These are phyloP conservation scores for Monosporascus sp. DNA, from an alignment of 2,329 filamentous ascomycete species.

Conservation along the genomic window DNA sequence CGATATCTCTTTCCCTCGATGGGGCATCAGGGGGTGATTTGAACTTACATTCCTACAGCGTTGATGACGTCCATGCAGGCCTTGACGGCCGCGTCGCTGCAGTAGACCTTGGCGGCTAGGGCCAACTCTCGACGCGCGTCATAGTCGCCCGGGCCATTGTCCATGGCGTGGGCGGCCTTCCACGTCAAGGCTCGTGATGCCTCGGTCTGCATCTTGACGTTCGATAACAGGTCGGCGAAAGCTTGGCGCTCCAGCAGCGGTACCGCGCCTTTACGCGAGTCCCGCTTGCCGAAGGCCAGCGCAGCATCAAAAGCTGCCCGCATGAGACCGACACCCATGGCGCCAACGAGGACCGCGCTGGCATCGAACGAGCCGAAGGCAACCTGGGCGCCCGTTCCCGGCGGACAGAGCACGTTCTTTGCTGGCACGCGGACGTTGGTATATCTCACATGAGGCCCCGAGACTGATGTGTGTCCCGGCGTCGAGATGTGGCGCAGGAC, in stretches of 20 bases:
- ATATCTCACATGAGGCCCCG: slow-evolving; percentile 45
- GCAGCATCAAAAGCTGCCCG: slow-evolving; percentile 48
- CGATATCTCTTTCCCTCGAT: too few species aligned
- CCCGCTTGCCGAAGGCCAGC: slow-evolving; percentile 42
- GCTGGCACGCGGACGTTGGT: slow-evolving; percentile 42
- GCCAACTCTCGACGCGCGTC: slow-evolving; percentile 38
- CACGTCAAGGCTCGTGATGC: slow-evolving; percentile 45
- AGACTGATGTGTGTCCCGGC: slow-evolving; percentile 42
- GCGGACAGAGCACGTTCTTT: slow-evolving; percentile 40
- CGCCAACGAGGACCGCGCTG: slow-evolving; percentile 45
- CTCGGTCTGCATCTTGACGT: slow-evolving; percentile 48
- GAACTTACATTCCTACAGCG: slow-evolving; percentile 43
- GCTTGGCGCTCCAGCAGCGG: slow-evolving; percentile 43
- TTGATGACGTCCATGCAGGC: slow-evolving; percentile 45
- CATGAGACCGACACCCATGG: slow-evolving; percentile 51
- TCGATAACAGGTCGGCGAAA: slow-evolving; percentile 46
- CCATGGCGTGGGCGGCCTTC: slow-evolving; percentile 43
- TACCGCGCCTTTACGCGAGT: slow-evolving; percentile 40
- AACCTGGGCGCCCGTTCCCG: slow-evolving; percentile 37
- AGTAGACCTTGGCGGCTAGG: slow-evolving; percentile 46
- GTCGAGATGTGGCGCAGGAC: slow-evolving; percentile 42
- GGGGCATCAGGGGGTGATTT: not conserved
- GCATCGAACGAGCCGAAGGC: slow-evolving; percentile 38
- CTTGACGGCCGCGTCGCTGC: slow-evolving; percentile 44
- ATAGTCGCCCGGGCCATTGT: slow-evolving; percentile 36